phyloP scores from a whole-genome alignment of 192 early-diverging fungal genomes.

The Backusella parvicylindrica region DNA sequence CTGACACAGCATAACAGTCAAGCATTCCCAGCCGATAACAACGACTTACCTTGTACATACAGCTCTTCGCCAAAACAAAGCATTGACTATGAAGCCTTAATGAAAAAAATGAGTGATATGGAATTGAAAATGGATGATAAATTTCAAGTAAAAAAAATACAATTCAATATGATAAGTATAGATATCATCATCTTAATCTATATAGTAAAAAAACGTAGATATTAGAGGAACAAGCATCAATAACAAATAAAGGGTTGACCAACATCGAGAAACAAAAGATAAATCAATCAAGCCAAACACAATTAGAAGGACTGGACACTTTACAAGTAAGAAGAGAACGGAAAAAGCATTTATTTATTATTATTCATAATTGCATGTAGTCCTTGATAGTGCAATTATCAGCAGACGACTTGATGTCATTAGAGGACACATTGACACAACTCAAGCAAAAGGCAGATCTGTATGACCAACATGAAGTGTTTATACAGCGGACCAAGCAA shows the following conservation, averaged over 20 bases:
- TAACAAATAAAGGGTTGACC: background rate
- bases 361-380: background rate
- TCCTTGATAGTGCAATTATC: background rate
- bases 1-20: background rate
- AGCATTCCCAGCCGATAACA: background rate
- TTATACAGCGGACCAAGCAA: background rate
- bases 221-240: slow-evolving; percentile 5
- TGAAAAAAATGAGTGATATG: background rate
- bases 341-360: too few relatives aligned
- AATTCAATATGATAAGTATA: background rate
- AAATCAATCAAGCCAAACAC: background rate
- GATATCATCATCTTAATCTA: too few relatives aligned
- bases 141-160: background rate
- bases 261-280: background rate
- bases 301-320: background rate
- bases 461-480: background rate
- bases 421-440: background rate
- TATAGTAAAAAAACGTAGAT: background rate
- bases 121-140: background rate
- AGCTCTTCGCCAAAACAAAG: background rate
- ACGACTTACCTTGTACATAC: background rate
- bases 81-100: background rate
- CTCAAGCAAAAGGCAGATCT: background rate
- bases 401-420: background rate
- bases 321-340: background rate